phyloP scores from a whole-genome alignment of 371 early-diverging fungal species.

The Apophysomyces elegans region DNA sequence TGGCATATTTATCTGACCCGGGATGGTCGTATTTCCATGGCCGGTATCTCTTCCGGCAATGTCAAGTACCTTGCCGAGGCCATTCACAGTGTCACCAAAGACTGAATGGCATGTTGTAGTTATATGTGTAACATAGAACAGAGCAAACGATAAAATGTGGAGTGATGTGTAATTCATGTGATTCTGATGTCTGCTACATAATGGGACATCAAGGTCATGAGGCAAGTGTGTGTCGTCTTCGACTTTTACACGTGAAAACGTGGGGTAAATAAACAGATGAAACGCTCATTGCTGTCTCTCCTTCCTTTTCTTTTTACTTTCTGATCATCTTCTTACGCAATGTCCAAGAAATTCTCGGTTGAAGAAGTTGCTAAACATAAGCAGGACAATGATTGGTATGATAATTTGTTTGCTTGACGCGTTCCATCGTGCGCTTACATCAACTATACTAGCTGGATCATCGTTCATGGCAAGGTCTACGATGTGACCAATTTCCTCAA shows the following conservation, averaged over 20 bases:
- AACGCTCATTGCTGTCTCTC: not conserved
- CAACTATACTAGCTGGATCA: conserved; percentile 70
- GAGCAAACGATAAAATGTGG: conserved; percentile 7
- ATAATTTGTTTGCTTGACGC: not conserved
- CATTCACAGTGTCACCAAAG: conserved; percentile 89
- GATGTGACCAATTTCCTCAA: conserved; percentile 78
- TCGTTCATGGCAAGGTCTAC: conserved; percentile 75
- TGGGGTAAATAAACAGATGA: conserved; percentile 4
- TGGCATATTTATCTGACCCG: conserved; percentile 92
- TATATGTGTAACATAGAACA: conserved; percentile 2
- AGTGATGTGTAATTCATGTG: conserved; percentile 11
- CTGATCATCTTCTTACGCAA: conserved; percentile 3
- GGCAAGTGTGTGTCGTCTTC: not conserved
- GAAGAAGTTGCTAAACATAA: conserved; percentile 77
- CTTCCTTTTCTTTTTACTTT: conserved; percentile 6
- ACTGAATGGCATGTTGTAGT: conserved; percentile 15
- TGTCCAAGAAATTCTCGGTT: conserved; percentile 47
- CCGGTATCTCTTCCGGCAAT: conserved; percentile 90
- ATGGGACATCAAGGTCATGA: not conserved
- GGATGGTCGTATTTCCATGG: conserved; percentile 96
- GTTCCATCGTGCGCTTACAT: not conserved
- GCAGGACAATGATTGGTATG: conserved; percentile 64
- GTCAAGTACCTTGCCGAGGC: conserved; percentile 94
- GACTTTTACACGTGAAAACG: conserved; percentile 4
- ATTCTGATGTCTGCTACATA: conserved; percentile 5